A percentile compares a stretch with the other conserved stretches of the same genome.
Conservation (phyloP, 2,329 filamentous ascomycete genomes). For the Knoxdaviesia proteae region DNA sequence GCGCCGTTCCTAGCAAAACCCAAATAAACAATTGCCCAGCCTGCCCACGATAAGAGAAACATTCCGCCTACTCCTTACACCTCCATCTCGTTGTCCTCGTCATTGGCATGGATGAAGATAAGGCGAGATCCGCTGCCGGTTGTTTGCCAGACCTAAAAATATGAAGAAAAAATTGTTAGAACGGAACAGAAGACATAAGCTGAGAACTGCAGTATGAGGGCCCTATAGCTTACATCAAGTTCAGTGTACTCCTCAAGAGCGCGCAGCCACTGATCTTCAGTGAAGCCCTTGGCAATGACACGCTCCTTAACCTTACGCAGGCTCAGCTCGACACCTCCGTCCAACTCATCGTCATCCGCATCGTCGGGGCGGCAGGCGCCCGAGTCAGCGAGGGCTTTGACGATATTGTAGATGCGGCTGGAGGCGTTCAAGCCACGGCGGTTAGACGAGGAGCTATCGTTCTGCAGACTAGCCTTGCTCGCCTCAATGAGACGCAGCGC, state of each 20-base stretch:
- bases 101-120: constrained; percentile 44
- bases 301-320: constrained; percentile 76
- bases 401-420: constrained; percentile 86
- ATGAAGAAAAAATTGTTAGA: background rate
- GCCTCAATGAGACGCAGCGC: constrained; percentile 79
- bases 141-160: constrained; percentile 53
- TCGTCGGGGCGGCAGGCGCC: constrained; percentile 66
- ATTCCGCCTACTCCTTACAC: constrained; percentile 7
- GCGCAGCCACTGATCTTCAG: constrained; percentile 72
- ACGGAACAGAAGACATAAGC: background rate
- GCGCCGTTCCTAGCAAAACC: too few species aligned
- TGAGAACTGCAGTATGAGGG: background rate
- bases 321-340: constrained; percentile 47
- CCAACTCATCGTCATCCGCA: constrained; percentile 32
- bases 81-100: constrained; percentile 28
- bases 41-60: too few species aligned
- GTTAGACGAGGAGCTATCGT: constrained; percentile 31
- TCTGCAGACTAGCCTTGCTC: constrained; percentile 75
- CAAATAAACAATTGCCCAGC: too few species aligned
- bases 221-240: constrained; percentile 67
- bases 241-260: constrained; percentile 77
- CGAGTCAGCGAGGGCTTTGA: constrained; percentile 68
- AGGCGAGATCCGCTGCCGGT: constrained; percentile 48
- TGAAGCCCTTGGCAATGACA: constrained; percentile 91
- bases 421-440: constrained; percentile 52